Conservation (phyloP, 2,329 filamentous ascomycete genomes). For the Fusarium sp. region DNA sequence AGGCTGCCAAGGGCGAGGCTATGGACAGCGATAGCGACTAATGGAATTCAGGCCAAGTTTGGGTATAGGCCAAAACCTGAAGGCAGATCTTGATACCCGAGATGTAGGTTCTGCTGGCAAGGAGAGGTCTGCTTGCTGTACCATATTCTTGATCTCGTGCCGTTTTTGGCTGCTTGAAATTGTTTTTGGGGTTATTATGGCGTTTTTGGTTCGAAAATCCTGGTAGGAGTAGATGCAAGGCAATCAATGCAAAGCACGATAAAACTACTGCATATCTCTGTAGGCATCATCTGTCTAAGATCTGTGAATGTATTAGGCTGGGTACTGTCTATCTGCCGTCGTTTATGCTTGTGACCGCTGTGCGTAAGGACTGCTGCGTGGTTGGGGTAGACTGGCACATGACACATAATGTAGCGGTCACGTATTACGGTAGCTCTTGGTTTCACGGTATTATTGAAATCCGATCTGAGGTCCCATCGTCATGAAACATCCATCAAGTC, state of each 20-base stretch:
- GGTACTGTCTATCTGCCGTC: constrained; percentile 9
- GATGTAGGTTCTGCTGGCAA: constrained; percentile 38
- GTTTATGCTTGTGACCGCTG: constrained; percentile 11
- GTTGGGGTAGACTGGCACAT: background rate
- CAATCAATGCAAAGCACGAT: constrained; percentile 44
- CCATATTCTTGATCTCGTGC: constrained; percentile 39
- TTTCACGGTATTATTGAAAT: constrained; percentile 8
- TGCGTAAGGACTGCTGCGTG: constrained; percentile 10
- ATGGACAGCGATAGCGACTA: constrained; percentile 64
- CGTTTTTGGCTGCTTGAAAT: constrained; percentile 35
- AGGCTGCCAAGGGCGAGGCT: constrained; percentile 60
- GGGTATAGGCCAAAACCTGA: constrained; percentile 16
- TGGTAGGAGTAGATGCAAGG: constrained; percentile 44
- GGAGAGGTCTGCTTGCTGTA: constrained; percentile 42
- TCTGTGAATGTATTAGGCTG: constrained; percentile 4
- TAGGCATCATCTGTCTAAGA: background rate
- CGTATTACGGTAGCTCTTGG: constrained; percentile 17
- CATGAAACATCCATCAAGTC: constrained; percentile 28
- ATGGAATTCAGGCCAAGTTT: constrained; percentile 22
- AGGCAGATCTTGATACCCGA: constrained; percentile 34
- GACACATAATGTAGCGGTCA: constrained; percentile 12
- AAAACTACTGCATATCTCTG: constrained; percentile 22
- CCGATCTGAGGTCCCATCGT: constrained; percentile 17
- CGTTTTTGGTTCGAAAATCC: constrained; percentile 44
- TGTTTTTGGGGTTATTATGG: constrained; percentile 39